Conservation (phyloP, 495 filamentous ascomycete genomes). For the Glarea lozoyensis region DNA sequence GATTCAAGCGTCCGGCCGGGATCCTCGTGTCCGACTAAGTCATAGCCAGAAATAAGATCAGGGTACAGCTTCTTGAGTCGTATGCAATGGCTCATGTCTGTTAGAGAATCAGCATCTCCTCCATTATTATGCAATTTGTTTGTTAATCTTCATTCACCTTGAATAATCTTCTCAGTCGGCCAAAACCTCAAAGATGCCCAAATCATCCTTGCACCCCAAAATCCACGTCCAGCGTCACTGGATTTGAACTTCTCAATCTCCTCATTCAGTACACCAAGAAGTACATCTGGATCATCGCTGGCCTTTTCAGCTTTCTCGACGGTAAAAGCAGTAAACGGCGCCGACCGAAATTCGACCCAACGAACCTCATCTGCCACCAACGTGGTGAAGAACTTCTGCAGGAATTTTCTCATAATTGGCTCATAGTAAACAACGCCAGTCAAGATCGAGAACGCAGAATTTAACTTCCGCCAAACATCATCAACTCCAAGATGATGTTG, state of each 20-base stretch:
- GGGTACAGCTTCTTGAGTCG: conserved; percentile 64
- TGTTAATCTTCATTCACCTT: conserved; percentile 23
- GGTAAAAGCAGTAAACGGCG: conserved; percentile 50
- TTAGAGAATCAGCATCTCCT: neutral
- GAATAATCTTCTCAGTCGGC: conserved; percentile 49
- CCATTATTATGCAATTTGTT: neutral
- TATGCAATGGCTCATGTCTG: conserved; percentile 74
- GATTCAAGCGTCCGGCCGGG: conserved; percentile 65
- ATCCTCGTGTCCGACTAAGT: conserved; percentile 80
- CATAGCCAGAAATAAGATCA: conserved; percentile 72
- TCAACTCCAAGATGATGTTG: conserved; percentile 67
- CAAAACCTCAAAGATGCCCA: conserved; percentile 64
- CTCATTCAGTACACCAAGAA: conserved; percentile 61
- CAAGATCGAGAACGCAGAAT: conserved; percentile 55
- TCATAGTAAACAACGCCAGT: conserved; percentile 73
- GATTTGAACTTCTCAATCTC: conserved; percentile 64
- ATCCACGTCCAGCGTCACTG: conserved; percentile 56
- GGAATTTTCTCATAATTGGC: conserved; percentile 71
- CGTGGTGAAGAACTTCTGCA: conserved; percentile 56
- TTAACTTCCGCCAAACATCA: conserved; percentile 71
- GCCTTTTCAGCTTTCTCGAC: conserved; percentile 45
- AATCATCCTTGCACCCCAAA: conserved; percentile 80
- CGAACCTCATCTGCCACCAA: conserved; percentile 66
- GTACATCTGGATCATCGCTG: conserved; percentile 51
- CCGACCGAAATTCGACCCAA: conserved; percentile 64